These are phyloP conservation scores for Oryza meridionalis DNA, from an alignment of 176 grass and related monocot genomes.

Conservation along the genomic window DNA sequence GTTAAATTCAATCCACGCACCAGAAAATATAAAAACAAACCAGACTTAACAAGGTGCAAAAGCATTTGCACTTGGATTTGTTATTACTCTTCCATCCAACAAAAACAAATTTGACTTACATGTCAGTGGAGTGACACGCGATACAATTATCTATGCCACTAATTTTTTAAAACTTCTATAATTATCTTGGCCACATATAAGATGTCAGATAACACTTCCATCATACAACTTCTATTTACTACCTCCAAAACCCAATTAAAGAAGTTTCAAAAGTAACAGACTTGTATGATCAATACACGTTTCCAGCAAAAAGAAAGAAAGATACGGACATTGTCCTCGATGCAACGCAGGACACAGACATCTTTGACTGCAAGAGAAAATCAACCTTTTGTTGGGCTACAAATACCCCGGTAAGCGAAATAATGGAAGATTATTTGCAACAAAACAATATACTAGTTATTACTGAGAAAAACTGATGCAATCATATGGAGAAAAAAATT, in stretches of 20 bases:
- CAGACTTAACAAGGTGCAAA: not conserved
- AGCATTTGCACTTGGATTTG: not conserved
- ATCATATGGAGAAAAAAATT: too few relatives aligned
- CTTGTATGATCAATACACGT: not conserved
- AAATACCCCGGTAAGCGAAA: not conserved
- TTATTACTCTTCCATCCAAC: not conserved
- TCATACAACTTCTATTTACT: not conserved
- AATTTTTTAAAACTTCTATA: not conserved
- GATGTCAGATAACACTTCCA: not conserved
- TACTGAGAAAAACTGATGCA: too few relatives aligned
- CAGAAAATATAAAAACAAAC: too few relatives aligned
- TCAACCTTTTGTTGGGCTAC: not conserved
- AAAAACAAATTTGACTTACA: not conserved
- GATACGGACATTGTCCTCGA: not conserved
- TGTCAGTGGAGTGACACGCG: too few relatives aligned
- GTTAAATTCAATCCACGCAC: too few relatives aligned
- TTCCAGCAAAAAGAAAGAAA: not conserved
- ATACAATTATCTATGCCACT: not conserved
- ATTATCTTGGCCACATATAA: not conserved
- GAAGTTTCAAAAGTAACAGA: not conserved
- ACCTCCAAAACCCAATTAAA: not conserved
- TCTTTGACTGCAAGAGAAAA: not conserved
- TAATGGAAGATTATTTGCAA: not conserved
- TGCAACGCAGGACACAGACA: not conserved
- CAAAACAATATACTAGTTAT: not conserved